phyloP scores from a whole-genome alignment of 495 filamentous ascomycete species.

The Chaetomidium leptoderma region DNA sequence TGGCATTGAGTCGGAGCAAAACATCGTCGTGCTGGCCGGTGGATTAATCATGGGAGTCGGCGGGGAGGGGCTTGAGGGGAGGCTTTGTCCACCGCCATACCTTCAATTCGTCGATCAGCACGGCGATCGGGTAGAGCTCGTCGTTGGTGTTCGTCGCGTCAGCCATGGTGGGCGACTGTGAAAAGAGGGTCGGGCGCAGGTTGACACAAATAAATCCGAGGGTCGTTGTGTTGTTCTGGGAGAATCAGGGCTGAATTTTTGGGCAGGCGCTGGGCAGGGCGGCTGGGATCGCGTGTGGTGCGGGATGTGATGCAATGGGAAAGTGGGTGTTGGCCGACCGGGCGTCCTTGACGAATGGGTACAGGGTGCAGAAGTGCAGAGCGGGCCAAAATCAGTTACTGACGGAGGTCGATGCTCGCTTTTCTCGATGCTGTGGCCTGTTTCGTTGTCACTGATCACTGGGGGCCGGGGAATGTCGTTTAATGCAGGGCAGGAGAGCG shows the following conservation, averaged over 20 bases:
- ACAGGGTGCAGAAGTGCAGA: too few species aligned
- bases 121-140: slow-evolving; percentile 98
- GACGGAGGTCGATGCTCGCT: background rate
- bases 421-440: slow-evolving; percentile 12
- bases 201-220: slow-evolving; percentile 12
- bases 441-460: too few species aligned
- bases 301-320: slow-evolving; percentile 35
- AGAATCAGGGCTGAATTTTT: slow-evolving; percentile 19
- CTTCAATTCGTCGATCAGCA: slow-evolving; percentile 99
- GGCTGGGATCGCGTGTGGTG: slow-evolving; percentile 32
- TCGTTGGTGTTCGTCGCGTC: slow-evolving; percentile 64
- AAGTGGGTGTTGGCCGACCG: slow-evolving; percentile 19
- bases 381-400: background rate
- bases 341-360: slow-evolving; percentile 13
- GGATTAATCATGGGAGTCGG: slow-evolving; percentile 1
- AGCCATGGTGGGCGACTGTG: slow-evolving; percentile 45
- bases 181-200: slow-evolving; percentile 14
- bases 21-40: slow-evolving; percentile 92
- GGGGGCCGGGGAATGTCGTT: background rate
- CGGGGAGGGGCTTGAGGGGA: background rate
- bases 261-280: slow-evolving; percentile 21
- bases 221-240: slow-evolving; percentile 15
- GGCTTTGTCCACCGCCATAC: slow-evolving; percentile 48
- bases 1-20: slow-evolving; percentile 92
- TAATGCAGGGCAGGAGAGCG: background rate